Percentiles rank a stretch among this genome's conserved stretches.
phyloP scores from a whole-genome alignment of 1,139 yeast genomes.

The Saccharomyces hybrid region DNA sequence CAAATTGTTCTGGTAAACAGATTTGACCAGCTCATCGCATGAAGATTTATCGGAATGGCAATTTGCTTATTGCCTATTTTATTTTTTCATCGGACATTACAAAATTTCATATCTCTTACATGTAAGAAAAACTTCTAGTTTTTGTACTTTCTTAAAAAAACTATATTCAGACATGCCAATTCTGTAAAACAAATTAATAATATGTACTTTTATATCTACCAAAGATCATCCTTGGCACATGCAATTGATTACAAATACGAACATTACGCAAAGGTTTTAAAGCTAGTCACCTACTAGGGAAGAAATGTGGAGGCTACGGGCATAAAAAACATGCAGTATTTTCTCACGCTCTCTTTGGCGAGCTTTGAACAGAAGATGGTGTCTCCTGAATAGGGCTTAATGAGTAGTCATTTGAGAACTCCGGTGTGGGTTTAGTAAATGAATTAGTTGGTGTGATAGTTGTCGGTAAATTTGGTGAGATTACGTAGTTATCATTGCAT shows the following conservation, averaged over 20 bases:
- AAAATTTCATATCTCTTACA: background rate
- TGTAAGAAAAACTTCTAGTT: background rate
- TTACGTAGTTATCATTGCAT: background rate
- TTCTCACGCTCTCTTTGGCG: conserved; percentile 16
- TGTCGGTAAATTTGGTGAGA: background rate
- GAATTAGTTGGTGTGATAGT: conserved; percentile 18
- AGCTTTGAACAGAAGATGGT: conserved; percentile 25
- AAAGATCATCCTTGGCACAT: background rate
- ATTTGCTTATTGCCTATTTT: background rate
- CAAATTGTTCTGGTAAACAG: background rate
- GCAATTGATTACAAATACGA: background rate
- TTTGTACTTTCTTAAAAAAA: background rate
- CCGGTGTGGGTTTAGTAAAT: conserved; percentile 22
- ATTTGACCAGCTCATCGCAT: background rate
- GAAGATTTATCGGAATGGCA: background rate
- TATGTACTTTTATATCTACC: background rate
- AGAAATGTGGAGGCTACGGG: background rate
- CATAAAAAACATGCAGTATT: background rate
- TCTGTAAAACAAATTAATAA: background rate
- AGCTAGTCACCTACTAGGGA: background rate
- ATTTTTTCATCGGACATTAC: background rate
- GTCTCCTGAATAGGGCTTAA: conserved; percentile 32
- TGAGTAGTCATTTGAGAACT: conserved; percentile 18
- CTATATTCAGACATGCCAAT: background rate
- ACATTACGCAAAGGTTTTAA: background rate